Conservation (phyloP, 495 filamentous ascomycete species). For the Saxispiralis lemnorum region DNA sequence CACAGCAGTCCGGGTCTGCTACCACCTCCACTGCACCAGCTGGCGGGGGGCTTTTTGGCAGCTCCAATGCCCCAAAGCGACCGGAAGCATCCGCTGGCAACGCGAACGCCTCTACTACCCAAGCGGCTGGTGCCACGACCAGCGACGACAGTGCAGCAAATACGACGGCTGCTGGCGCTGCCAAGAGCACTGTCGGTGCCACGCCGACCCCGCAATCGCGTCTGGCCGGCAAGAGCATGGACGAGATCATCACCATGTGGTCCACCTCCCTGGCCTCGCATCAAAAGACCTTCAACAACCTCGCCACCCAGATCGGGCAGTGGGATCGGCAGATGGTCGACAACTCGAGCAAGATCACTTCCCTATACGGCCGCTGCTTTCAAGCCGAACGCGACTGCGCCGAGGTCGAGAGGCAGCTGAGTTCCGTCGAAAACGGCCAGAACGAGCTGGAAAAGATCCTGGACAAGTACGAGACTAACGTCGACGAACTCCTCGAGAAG, state of each 20-base stretch:
- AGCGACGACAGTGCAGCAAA: conserved; percentile 17
- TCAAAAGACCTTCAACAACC: conserved; percentile 81
- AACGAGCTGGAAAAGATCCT: conserved; percentile 69
- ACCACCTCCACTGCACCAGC: background rate
- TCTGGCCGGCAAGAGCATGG: conserved; percentile 96
- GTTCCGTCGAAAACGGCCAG: conserved; percentile 76
- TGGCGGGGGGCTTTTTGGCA: background rate
- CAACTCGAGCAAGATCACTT: conserved; percentile 80
- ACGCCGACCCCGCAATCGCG: conserved; percentile 62
- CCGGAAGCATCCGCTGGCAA: background rate
- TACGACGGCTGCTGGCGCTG: conserved; percentile 19
- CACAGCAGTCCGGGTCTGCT: background rate
- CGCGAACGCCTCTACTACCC: background rate
- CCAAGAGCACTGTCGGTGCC: conserved; percentile 45
- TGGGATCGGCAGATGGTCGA: conserved; percentile 89
- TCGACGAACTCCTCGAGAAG: conserved; percentile 58
- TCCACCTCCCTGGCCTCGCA: conserved; percentile 86
- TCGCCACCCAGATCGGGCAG: conserved; percentile 65
- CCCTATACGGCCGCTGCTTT: conserved; percentile 68
- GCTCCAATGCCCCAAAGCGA: background rate
- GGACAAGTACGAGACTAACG: conserved; percentile 74
- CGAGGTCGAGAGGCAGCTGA: conserved; percentile 80
- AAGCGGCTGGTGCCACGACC: background rate
- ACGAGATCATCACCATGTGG: conserved; percentile 98
- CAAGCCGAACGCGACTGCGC: conserved; percentile 80